phyloP scores from a whole-genome alignment of 768 basidiomycete genomes.

The Galerina sulciceps region DNA sequence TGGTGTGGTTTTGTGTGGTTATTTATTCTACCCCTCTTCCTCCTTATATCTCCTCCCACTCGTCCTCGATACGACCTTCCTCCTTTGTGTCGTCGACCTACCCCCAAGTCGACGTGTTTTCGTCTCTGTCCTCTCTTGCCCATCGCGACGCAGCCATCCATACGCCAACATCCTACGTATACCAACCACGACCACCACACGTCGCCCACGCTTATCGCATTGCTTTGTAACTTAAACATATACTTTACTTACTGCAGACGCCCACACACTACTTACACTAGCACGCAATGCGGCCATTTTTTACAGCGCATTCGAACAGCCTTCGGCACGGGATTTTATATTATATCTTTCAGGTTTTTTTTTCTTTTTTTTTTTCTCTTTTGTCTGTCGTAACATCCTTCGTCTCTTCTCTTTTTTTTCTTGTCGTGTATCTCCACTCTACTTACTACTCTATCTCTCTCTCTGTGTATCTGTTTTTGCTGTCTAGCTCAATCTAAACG shows the following conservation, averaged over 20 bases:
- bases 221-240: not conserved
- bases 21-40: not conserved
- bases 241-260: constrained; percentile 1
- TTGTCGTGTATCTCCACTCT: not conserved
- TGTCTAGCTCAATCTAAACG: no score
- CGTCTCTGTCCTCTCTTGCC: not conserved
- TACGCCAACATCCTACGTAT: not conserved
- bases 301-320: constrained; percentile 2
- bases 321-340: not conserved
- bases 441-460: no score
- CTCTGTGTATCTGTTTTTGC: no score
- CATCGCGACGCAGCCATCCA: not conserved
- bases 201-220: not conserved
- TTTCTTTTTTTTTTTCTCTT: not conserved
- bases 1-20: not conserved
- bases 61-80: not conserved
- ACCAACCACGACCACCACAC: not conserved
- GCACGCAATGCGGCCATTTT: constrained; percentile 2
- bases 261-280: constrained; percentile 4
- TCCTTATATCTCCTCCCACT: no score
- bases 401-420: not conserved
- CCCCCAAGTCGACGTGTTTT: constrained; percentile 5
- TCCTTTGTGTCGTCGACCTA: not conserved
- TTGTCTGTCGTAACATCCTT: not conserved
- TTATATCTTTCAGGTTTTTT: not conserved